Conservation (phyloP, 2,329 filamentous ascomycete genomes). For the Scolecobasidium constrictum region DNA sequence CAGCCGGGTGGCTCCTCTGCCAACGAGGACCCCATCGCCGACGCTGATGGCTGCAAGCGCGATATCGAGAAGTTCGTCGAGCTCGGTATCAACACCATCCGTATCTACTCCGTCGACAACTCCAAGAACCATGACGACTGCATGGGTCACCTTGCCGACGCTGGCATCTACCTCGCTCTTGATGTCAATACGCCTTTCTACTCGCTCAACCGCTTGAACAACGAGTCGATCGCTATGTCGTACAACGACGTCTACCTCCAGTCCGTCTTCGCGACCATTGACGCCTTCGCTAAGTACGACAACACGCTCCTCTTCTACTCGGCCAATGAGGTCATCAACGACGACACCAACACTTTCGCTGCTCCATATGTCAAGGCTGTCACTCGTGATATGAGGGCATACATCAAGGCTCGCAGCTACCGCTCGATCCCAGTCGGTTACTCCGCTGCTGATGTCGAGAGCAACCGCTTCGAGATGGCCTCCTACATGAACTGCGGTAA, state of each 20-base stretch:
- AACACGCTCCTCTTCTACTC: slow-evolving; percentile 83
- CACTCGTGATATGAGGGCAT: slow-evolving; percentile 70
- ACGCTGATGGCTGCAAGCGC: slow-evolving; percentile 58
- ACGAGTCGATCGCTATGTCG: slow-evolving; percentile 6
- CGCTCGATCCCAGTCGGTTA: slow-evolving; percentile 68
- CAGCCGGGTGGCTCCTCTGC: slow-evolving; percentile 33
- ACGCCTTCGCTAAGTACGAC: slow-evolving; percentile 69
- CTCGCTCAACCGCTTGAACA: slow-evolving; percentile 62
- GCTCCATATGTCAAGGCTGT: slow-evolving; percentile 64
- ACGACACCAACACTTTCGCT: slow-evolving; percentile 46
- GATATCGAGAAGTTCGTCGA: slow-evolving; percentile 76
- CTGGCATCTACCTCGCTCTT: slow-evolving; percentile 83
- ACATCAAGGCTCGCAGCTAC: slow-evolving; percentile 59
- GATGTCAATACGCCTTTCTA: slow-evolving; percentile 89
- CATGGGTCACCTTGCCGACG: slow-evolving; percentile 70
- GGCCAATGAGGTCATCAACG: slow-evolving; percentile 68
- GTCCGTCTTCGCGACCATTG: slow-evolving; percentile 78
- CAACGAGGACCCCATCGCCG: slow-evolving; percentile 61
- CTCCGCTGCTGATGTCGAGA: slow-evolving; percentile 73
- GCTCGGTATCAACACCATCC: slow-evolving; percentile 80
- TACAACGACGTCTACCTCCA: slow-evolving; percentile 55
- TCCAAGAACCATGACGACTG: slow-evolving; percentile 68
- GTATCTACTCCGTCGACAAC: slow-evolving; percentile 91
- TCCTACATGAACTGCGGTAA: slow-evolving; percentile 88
- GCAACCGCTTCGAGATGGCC: slow-evolving; percentile 79